These are phyloP conservation scores for Xerophyta viscosa DNA, from an alignment of 106 monocot species.

Conservation along the genomic window DNA sequence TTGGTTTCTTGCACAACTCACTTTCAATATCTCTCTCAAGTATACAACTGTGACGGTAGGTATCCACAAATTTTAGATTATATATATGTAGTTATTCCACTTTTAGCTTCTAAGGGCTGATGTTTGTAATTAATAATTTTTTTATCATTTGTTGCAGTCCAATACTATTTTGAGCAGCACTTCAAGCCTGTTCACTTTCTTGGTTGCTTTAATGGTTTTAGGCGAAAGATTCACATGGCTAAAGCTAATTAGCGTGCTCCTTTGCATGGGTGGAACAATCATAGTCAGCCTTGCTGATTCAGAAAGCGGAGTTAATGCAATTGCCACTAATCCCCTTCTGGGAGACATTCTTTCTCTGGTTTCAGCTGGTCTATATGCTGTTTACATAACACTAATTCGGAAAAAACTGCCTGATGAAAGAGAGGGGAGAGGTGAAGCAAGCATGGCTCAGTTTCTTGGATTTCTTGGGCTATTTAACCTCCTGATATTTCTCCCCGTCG, in stretches of 20 bases:
- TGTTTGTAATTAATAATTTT: background rate
- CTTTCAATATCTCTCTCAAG: conserved; percentile 88
- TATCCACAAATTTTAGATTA: background rate
- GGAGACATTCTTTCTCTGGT: conserved; percentile 73
- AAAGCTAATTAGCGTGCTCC: conserved; percentile 77
- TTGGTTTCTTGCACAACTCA: conserved; percentile 92
- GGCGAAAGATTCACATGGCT: conserved; percentile 86
- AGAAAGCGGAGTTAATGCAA: conserved; percentile 28
- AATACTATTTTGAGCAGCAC: conserved; percentile 94
- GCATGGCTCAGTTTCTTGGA: conserved; percentile 88
- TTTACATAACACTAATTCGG: conserved; percentile 82
- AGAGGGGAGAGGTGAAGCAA: conserved; percentile 66
- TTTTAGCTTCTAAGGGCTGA: background rate
- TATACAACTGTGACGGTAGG: conserved; percentile 94
- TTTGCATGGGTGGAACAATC: conserved; percentile 91
- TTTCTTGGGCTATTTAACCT: conserved; percentile 83
- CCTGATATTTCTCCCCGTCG: conserved; percentile 70
- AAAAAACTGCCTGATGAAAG: conserved; percentile 71
- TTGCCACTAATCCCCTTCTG: conserved; percentile 61
- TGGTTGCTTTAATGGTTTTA: conserved; percentile 63
- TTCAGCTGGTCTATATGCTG: conserved; percentile 79
- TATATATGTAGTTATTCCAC: background rate
- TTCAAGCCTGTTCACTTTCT: conserved; percentile 92
- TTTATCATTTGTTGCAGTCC: conserved; percentile 50
- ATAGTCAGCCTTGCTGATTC: conserved; percentile 82